Percentiles rank a stretch among this genome's conserved stretches.
Conservation (phyloP, 2,329 filamentous ascomycete species). For the Sporothrix brasiliensis region DNA sequence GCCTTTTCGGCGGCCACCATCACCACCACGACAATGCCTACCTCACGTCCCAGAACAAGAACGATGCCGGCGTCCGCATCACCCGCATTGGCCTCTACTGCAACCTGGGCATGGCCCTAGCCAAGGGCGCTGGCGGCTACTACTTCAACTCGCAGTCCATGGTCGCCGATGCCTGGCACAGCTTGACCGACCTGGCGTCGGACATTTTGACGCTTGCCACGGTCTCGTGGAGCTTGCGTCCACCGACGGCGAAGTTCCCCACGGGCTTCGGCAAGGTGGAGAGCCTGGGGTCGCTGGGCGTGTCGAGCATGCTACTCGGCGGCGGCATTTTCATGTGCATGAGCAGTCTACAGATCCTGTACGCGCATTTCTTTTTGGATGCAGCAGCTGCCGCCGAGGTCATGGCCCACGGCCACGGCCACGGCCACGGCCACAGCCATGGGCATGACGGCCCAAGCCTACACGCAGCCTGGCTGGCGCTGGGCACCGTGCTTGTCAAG, state of each 20-base stretch:
- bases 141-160: conserved; percentile 93
- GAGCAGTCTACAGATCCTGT: conserved; percentile 70
- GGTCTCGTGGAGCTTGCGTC: conserved; percentile 87
- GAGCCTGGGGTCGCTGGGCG: conserved; percentile 88
- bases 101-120: conserved; percentile 91
- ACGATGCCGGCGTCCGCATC: conserved; percentile 91
- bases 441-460: conserved; percentile 77
- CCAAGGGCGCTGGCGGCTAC: conserved; percentile 90
- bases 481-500: conserved; percentile 86
- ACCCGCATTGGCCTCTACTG: conserved; percentile 85
- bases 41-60: conserved; percentile 78
- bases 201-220: conserved; percentile 93
- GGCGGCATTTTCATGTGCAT: conserved; percentile 92
- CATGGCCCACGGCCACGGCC: conserved; percentile 60
- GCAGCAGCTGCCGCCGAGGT: conserved; percentile 56
- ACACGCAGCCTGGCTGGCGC: conserved; percentile 92
- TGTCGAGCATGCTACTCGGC: conserved; percentile 85
- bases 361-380: conserved; percentile 73
- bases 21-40: conserved; percentile 86
- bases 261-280: conserved; percentile 97
- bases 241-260: conserved; percentile 81
- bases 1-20: conserved; percentile 66
- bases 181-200: conserved; percentile 90
- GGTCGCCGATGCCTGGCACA: conserved; percentile 92
- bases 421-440: conserved; percentile 61